These are phyloP conservation scores for Cutaneotrichosporon daszewskae DNA, from an alignment of 1,284 basidiomycete genomes.

Conservation along the genomic window DNA sequence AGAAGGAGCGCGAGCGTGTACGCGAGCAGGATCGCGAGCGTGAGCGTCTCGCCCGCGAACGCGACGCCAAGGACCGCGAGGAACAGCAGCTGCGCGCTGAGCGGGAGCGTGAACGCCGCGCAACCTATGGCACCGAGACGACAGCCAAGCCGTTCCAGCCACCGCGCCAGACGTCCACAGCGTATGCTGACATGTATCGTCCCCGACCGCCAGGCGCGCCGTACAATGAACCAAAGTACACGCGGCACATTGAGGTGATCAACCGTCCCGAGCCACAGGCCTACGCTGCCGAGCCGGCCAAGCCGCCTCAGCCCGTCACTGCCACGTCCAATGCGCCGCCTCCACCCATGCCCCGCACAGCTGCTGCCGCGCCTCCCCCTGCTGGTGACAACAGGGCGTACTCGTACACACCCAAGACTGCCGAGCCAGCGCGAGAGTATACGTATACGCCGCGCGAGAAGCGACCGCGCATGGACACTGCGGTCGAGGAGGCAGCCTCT, in stretches of 20 bases:
- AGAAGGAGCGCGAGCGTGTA: conserved; percentile 10
- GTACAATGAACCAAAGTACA: conserved; percentile 19
- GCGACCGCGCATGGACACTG: conserved; percentile 40
- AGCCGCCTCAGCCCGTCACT: no score
- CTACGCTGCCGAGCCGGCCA: conserved; percentile 4
- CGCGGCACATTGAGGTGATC: conserved; percentile 33
- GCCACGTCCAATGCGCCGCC: no score
- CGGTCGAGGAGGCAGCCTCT: conserved; percentile 29
- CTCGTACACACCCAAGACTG: conserved; percentile 19
- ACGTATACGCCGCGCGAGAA: conserved; percentile 33
- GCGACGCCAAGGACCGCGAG: conserved; percentile 10
- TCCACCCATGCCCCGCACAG: no score
- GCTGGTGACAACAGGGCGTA: conserved; percentile 33
- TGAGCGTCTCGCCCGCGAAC: conserved; percentile 9
- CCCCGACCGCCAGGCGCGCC: conserved; percentile 1
- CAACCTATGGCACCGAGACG: conserved; percentile 13
- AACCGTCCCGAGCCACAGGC: conserved; percentile 24
- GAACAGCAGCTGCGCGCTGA: conserved; percentile 10
- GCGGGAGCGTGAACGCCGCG: conserved; percentile 11
- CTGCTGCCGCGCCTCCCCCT: conserved; percentile 22
- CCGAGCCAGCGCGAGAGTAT: conserved; percentile 24
- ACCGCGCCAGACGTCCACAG: conserved; percentile 14
- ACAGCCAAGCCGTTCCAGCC: conserved; percentile 23
- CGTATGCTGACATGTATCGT: conserved; percentile 17
- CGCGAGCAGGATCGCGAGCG: conserved; percentile 12